Conservation (phyloP, 2,329 filamentous ascomycete genomes). For the Kalmusia sp. region DNA sequence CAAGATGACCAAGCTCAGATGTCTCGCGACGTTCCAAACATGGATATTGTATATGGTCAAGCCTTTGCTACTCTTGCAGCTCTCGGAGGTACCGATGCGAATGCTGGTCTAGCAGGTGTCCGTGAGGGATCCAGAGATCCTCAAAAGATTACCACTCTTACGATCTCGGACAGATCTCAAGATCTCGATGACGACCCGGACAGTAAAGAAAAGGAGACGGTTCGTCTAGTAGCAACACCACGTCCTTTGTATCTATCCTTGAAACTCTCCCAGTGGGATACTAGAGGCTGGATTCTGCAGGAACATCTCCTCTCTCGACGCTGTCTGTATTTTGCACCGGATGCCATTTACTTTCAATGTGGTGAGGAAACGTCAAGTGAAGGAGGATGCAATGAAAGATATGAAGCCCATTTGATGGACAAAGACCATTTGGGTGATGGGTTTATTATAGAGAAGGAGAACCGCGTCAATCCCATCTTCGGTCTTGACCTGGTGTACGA, state of each 20-base stretch:
- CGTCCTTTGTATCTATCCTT: background rate
- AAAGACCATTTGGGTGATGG: background rate
- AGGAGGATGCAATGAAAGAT: background rate
- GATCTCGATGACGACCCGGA: background rate
- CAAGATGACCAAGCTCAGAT: background rate
- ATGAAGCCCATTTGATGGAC: too few species aligned
- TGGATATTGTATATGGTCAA: background rate
- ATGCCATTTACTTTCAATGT: background rate
- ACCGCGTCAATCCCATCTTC: background rate
- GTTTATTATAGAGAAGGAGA: background rate
- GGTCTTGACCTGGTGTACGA: background rate
- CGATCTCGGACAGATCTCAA: background rate
- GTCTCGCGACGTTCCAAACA: background rate
- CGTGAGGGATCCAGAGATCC: background rate
- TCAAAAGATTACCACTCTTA: background rate
- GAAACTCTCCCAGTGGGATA: background rate
- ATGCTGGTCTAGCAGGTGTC: background rate
- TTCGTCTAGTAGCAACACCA: background rate
- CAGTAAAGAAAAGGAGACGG: background rate
- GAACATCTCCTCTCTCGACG: background rate
- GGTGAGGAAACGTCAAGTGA: background rate
- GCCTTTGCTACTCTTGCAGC: background rate
- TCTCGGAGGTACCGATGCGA: background rate
- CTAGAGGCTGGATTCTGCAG: constrained; percentile 1
- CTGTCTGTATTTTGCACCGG: background rate